phyloP scores from a whole-genome alignment of 2,329 filamentous ascomycete genomes.

The Hypoxylon sp. region DNA sequence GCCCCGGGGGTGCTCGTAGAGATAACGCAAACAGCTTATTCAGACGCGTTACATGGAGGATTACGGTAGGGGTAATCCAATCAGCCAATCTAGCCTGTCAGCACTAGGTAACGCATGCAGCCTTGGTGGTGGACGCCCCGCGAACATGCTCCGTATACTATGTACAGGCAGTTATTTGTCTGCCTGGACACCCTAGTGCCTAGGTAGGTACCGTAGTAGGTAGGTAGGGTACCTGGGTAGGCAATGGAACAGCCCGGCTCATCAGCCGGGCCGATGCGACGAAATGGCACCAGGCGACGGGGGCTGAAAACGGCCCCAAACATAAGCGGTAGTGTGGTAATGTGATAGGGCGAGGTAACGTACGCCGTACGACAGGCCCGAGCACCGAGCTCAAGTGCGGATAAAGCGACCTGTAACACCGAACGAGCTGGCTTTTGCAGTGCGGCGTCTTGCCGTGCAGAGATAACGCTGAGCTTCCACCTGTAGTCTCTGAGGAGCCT shows the following conservation, averaged over 20 bases:
- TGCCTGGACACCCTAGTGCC: too few species aligned
- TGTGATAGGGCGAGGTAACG: conserved; percentile 10
- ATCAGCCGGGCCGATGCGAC: conserved; percentile 18
- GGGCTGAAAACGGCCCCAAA: neutral
- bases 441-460: conserved; percentile 7
- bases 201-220: too few species aligned
- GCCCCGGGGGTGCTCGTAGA: conserved; percentile 26
- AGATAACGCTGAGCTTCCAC: conserved; percentile 1
- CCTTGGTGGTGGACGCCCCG: conserved; percentile 23
- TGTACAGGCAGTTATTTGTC: too few species aligned
- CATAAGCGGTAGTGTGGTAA: neutral
- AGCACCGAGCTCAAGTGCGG: neutral
- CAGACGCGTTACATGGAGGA: conserved; percentile 21
- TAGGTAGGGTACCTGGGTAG: neutral
- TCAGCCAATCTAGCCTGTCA: conserved; percentile 27
- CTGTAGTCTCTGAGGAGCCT: conserved; percentile 1
- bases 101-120: conserved; percentile 31
- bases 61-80: conserved; percentile 25
- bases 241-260: conserved; percentile 21
- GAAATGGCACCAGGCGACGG: neutral
- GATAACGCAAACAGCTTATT: conserved; percentile 11
- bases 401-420: neutral
- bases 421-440: conserved; percentile 1
- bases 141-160: too few species aligned
- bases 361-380: conserved; percentile 4